Conservation (phyloP, 768 basidiomycete species). For the Saitozyma sp. region DNA sequence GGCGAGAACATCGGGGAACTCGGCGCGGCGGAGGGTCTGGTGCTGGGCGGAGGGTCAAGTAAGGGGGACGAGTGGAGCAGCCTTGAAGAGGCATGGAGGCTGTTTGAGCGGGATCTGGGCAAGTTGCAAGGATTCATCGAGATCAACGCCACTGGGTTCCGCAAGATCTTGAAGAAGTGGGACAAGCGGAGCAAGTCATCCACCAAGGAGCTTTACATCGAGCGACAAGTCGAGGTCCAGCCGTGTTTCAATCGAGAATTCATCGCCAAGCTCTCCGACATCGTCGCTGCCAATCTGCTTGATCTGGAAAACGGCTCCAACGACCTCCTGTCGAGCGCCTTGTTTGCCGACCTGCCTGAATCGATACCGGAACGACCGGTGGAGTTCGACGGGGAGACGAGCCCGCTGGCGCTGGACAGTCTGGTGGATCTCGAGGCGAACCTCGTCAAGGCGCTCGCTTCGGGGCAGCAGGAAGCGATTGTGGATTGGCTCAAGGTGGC, state of each 20-base stretch:
- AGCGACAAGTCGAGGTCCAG: slow-evolving; percentile 97
- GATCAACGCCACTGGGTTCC: slow-evolving; percentile 93
- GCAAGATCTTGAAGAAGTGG: slow-evolving; percentile 97
- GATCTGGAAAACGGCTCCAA: slow-evolving; percentile 73
- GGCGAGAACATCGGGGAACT: slow-evolving; percentile 58
- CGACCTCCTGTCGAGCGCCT: slow-evolving; percentile 51
- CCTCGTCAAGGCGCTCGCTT: slow-evolving; percentile 72
- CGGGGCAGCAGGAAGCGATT: slow-evolving; percentile 58
- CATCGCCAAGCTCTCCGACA: slow-evolving; percentile 91
- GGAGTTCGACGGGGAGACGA: slow-evolving; percentile 46
- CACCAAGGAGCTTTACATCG: slow-evolving; percentile 94
- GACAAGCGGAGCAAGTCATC: slow-evolving; percentile 93
- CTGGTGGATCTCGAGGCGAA: slow-evolving; percentile 87
- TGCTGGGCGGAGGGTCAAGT: slow-evolving; percentile 33
- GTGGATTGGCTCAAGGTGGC: slow-evolving; percentile 63
- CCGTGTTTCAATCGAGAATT: slow-evolving; percentile 97
- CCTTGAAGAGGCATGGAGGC: slow-evolving; percentile 91
- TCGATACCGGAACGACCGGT: slow-evolving; percentile 43
- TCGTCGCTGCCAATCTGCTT: slow-evolving; percentile 66
- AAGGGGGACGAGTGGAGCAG: slow-evolving; percentile 88
- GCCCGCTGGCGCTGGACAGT: slow-evolving; percentile 60
- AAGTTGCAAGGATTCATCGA: slow-evolving; percentile 98
- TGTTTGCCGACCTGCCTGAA: slow-evolving; percentile 47
- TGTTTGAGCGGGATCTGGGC: slow-evolving; percentile 88
- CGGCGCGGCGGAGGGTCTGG: slow-evolving; percentile 12